Percentiles rank a stretch among this genome's conserved stretches.
Conservation (phyloP, 139 green algal genomes). For the Zygnema circumcarinatum region DNA sequence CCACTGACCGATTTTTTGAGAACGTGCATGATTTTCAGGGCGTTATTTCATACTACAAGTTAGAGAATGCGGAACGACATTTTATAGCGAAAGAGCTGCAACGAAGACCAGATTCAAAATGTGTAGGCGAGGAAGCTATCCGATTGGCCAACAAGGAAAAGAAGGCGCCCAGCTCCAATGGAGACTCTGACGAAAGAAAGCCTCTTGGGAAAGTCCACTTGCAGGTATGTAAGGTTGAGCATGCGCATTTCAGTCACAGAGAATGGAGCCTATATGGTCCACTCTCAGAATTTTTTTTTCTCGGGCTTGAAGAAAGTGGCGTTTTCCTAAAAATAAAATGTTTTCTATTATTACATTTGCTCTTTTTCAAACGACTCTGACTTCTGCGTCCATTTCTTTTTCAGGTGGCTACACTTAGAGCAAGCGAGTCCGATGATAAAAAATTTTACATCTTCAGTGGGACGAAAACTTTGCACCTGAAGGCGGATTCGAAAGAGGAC, state of each 20-base stretch:
- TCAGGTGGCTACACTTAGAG: conserved; percentile 70
- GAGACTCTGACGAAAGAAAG: not conserved
- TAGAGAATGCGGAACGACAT: conserved; percentile 47
- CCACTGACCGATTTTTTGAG: too few species aligned
- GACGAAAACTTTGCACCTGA: conserved; percentile 67
- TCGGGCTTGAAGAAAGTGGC: not conserved
- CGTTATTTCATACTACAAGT: conserved; percentile 82
- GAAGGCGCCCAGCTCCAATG: not conserved
- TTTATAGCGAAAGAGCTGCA: conserved; percentile 36
- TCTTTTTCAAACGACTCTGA: too few species aligned
- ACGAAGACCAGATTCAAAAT: conserved; percentile 21
- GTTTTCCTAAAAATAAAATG: not conserved
- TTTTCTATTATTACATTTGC: too few species aligned
- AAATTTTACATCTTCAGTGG: conserved; percentile 80
- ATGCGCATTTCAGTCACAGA: too few species aligned
- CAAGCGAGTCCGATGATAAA: conserved; percentile 70
- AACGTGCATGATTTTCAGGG: too few species aligned
- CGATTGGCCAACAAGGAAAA: conserved; percentile 39
- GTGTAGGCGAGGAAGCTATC: conserved; percentile 52
- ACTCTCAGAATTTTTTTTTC: not conserved
- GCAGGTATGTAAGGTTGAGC: conserved; percentile 5
- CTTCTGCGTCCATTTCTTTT: too few species aligned
- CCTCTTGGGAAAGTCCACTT: conserved; percentile 7
- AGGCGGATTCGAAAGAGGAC: conserved; percentile 71
- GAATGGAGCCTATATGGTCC: too few species aligned